These are phyloP conservation scores for Themeda triandra DNA, from an alignment of 176 grass and related monocot species.

Conservation along the genomic window DNA sequence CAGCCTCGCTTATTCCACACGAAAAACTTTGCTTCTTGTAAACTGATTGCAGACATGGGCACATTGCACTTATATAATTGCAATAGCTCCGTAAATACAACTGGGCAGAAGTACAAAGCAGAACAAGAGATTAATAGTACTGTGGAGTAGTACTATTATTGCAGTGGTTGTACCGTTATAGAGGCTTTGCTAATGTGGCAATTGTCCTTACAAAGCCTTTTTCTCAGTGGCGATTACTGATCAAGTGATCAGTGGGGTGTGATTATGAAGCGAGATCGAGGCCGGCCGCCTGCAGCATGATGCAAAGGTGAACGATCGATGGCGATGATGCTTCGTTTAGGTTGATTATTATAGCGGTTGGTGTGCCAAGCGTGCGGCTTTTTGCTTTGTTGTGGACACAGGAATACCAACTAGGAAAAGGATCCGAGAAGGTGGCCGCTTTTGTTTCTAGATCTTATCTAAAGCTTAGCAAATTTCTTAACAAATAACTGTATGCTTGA, in stretches of 20 bases:
- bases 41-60: background rate
- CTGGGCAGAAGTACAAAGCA: constrained; percentile 3
- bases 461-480: constrained; percentile 1
- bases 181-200: background rate
- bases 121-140: background rate
- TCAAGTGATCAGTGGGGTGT: background rate
- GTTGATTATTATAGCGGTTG: constrained; percentile 11
- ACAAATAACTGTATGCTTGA: background rate
- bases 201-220: constrained; percentile 15
- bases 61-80: background rate
- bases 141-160: background rate
- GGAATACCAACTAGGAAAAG: background rate
- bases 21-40: background rate
- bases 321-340: constrained; percentile 1
- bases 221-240: constrained; percentile 18
- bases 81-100: background rate
- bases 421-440: background rate
- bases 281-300: constrained; percentile 28
- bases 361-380: constrained; percentile 25
- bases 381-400: constrained; percentile 10
- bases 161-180: constrained; percentile 12
- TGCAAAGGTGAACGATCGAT: constrained; percentile 2
- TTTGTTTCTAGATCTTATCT: constrained; percentile 18
- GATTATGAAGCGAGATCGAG: constrained; percentile 21
- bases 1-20: background rate